Conservation (phyloP, 2,329 filamentous ascomycete species). For the Fusarium sarcochroum region DNA sequence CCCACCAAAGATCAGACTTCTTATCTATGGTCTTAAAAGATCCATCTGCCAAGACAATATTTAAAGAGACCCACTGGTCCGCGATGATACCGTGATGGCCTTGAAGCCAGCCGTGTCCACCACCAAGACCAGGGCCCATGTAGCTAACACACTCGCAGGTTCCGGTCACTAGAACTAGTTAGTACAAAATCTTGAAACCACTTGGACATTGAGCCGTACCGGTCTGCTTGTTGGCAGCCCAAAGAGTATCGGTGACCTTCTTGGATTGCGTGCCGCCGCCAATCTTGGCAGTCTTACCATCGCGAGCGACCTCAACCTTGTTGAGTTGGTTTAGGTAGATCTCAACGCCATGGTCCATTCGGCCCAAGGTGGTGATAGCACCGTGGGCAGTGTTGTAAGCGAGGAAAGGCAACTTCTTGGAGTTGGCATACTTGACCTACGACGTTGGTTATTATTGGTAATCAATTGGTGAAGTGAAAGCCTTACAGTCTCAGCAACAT, state of each 20-base stretch:
- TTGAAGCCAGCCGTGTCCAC: conserved; percentile 51
- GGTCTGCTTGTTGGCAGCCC: conserved; percentile 65
- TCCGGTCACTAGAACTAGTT: conserved; percentile 37
- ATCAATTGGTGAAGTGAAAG: accelerated
- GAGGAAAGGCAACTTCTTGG: conserved; percentile 63
- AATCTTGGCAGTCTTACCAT: conserved; percentile 62
- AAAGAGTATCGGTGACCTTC: conserved; percentile 62
- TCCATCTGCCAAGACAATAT: conserved; percentile 53
- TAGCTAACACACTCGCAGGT: conserved; percentile 50
- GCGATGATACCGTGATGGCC: conserved; percentile 50
- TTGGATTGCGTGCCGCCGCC: conserved; percentile 64
- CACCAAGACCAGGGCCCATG: conserved; percentile 50
- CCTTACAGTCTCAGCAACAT: conserved; percentile 63
- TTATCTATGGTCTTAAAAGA: conserved; percentile 41
- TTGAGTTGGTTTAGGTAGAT: conserved; percentile 63
- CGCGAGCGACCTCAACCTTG: conserved; percentile 57
- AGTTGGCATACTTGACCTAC: conserved; percentile 60
- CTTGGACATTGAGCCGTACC: conserved; percentile 47
- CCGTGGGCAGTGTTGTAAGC: conserved; percentile 68
- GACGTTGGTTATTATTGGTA: background rate
- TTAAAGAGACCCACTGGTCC: conserved; percentile 53
- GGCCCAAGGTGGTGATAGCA: conserved; percentile 62
- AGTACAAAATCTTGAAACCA: background rate
- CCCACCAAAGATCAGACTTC: conserved; percentile 54
- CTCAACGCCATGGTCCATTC: conserved; percentile 64